A percentile compares a stretch with the other conserved stretches of the same genome.
Conservation (phyloP, 2,329 filamentous ascomycete genomes). For the Berkeleyomyces basicola region DNA sequence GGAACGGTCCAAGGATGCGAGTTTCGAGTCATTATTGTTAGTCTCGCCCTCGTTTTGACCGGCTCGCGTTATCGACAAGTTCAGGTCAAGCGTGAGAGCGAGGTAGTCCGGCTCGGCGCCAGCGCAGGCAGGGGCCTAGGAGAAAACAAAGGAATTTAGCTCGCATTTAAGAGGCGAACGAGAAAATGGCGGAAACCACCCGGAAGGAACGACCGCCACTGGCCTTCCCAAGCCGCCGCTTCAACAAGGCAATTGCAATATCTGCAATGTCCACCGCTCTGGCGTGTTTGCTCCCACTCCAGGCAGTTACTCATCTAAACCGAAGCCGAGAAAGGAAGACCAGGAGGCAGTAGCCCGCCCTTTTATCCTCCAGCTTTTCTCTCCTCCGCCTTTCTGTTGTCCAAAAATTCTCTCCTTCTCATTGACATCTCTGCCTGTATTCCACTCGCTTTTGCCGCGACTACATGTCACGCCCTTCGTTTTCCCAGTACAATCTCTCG, state of each 20-base stretch:
- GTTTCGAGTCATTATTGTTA: not conserved
- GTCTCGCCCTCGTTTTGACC: not conserved
- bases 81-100: not conserved
- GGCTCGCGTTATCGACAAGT: not conserved
- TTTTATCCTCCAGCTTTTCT: not conserved
- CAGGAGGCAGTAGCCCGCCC: not conserved
- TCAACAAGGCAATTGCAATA: not conserved
- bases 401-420: not conserved
- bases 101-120: not conserved
- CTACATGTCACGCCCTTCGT: not conserved
- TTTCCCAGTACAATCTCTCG: not conserved
- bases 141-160: not conserved
- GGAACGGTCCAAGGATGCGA: not conserved
- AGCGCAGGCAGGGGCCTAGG: not conserved
- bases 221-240: not conserved
- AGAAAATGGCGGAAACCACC: not conserved
- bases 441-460: not conserved
- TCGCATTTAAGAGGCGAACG: not conserved
- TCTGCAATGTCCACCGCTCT: not conserved
- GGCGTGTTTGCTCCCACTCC: not conserved
- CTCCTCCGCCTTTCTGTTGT: not conserved
- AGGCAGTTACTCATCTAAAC: not conserved
- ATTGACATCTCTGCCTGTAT: not conserved
- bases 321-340: not conserved
- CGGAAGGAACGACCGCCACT: slow-evolving; percentile 7